These are phyloP conservation scores for Penicillium waksmanii DNA, from an alignment of 495 filamentous ascomycete species.

Conservation along the genomic window DNA sequence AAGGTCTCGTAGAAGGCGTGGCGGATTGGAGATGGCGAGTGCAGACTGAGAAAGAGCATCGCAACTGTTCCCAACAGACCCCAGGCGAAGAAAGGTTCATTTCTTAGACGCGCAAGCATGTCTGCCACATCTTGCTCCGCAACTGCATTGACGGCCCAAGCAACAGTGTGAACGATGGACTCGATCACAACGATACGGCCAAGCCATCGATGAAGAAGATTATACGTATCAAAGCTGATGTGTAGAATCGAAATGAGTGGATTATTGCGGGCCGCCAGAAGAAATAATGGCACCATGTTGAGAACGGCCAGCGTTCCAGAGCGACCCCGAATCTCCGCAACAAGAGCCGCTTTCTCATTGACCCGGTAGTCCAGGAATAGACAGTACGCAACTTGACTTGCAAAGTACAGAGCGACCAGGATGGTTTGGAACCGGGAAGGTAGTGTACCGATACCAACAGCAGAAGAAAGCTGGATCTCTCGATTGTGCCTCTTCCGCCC, in stretches of 20 bases:
- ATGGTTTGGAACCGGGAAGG: conserved; percentile 84
- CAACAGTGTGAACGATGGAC: conserved; percentile 70
- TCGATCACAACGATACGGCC: conserved; percentile 84
- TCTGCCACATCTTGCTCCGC: conserved; percentile 49
- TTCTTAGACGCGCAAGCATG: conserved; percentile 60
- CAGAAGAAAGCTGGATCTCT: conserved; percentile 82
- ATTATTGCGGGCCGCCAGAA: conserved; percentile 92
- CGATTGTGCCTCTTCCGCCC: conserved; percentile 84
- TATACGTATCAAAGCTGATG: conserved; percentile 96
- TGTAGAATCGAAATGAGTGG: conserved; percentile 80
- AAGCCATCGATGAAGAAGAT: conserved; percentile 93
- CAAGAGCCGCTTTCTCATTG: conserved; percentile 49
- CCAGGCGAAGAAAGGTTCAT: conserved; percentile 63
- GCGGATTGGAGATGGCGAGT: conserved; percentile 74
- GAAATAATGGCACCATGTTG: conserved; percentile 89
- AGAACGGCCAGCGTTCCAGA: conserved; percentile 80
- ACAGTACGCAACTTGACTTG: conserved; percentile 80
- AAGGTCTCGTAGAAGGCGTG: conserved; percentile 94
- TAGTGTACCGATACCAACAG: conserved; percentile 86
- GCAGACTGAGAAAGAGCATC: conserved; percentile 66
- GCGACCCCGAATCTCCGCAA: conserved; percentile 77
- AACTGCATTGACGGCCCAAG: conserved; percentile 63
- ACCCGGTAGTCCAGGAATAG: conserved; percentile 68
- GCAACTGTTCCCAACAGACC: conserved; percentile 55
- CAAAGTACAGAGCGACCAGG: conserved; percentile 71